Base-by-base conservation (phyloP, 2,329 filamentous ascomycete species). In the Aspergillus pseudonomiae region DNA sequence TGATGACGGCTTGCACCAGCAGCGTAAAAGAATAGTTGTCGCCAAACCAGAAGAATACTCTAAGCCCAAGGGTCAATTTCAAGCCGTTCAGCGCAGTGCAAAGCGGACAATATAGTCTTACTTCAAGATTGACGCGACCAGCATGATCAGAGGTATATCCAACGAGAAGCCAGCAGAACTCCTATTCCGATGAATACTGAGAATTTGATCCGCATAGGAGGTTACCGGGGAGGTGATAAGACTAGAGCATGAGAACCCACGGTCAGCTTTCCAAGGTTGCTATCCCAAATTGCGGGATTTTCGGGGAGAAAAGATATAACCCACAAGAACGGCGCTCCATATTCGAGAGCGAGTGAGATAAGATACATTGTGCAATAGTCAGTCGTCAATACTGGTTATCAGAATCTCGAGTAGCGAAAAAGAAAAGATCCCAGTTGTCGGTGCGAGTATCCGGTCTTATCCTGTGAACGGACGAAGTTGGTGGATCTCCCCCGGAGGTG, bases 121-220 rank as follows among this genome's bases (percentile, higher is more conserved):
- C 85, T 89, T 89, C 21, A 89, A 74, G 63, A 89, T 87, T 43
- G 86, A 88, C 39, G 87, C 84, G 62, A 88, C 80, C 21, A 89
- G 84, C 87, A 89, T 89, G 67, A 89, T 89, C 70, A 89, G 76
- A 19, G 87, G 87, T 43, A 89, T 89, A 71, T 90, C 88, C 68
- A 90, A 79, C 19, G 87, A 89, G 77, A 90, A 90, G 36, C 88
- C 88, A 39, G 84, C 84, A 4, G 86, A 89, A 62, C 81, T 86
- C 69, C 85, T 83, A 63, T 78, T 83, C 67, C 83, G 83, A 77
- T 89, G 84, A 71, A 89, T 89, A 68, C 84, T 86, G 74, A 87
- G 82, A 73, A 89, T 89, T 73, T 90, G 88, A 75, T 90, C 88
- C 65, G 86, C 83, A 78, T 90, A 90, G 68, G 85, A 88, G 57